These are phyloP conservation scores for Aspergillus unguis DNA, from an alignment of 2,329 filamentous ascomycete genomes.

Conservation along the genomic window DNA sequence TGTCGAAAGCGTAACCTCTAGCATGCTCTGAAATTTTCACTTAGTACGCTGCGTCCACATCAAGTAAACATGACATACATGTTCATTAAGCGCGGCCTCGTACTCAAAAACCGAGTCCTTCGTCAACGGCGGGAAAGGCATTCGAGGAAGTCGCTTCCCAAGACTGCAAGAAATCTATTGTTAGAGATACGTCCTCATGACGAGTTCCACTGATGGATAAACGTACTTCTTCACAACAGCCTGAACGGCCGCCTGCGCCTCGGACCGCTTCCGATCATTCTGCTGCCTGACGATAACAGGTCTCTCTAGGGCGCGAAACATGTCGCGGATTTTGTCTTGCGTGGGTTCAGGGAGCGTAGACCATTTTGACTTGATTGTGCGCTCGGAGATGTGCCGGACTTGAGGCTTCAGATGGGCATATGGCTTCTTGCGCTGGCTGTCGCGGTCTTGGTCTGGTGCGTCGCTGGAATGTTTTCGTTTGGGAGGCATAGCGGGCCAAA, in stretches of 20 bases:
- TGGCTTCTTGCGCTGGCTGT: slow-evolving; percentile 23
- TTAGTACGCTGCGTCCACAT: slow-evolving; percentile 12
- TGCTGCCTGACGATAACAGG: slow-evolving; percentile 43
- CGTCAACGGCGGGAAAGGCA: slow-evolving; percentile 45
- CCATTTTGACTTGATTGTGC: slow-evolving; percentile 47
- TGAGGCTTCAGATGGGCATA: slow-evolving; percentile 41
- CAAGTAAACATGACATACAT: slow-evolving; percentile 28
- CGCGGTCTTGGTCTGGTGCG: slow-evolving; percentile 15
- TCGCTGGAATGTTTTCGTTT: slow-evolving; percentile 28
- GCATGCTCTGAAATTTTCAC: slow-evolving; percentile 25
- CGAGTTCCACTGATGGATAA: background rate
- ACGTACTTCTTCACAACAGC: slow-evolving; percentile 43
- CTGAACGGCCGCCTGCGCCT: slow-evolving; percentile 40
- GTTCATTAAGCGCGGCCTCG: slow-evolving; percentile 42
- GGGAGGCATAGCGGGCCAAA: slow-evolving; percentile 16
- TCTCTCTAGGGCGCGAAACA: slow-evolving; percentile 42
- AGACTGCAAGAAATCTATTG: slow-evolving; percentile 26
- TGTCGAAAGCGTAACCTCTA: slow-evolving; percentile 41
- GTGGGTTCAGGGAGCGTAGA: slow-evolving; percentile 41
- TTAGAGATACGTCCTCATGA: background rate
- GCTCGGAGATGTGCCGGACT: slow-evolving; percentile 41
- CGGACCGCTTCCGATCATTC: slow-evolving; percentile 42
- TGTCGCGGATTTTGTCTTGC: slow-evolving; percentile 42
- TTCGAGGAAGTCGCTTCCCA: slow-evolving; percentile 41
- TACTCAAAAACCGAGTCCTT: slow-evolving; percentile 45